Evolutionary conservation across 345 rosid species (phyloP).

Genomic region (Turritis glabra): DNA sequence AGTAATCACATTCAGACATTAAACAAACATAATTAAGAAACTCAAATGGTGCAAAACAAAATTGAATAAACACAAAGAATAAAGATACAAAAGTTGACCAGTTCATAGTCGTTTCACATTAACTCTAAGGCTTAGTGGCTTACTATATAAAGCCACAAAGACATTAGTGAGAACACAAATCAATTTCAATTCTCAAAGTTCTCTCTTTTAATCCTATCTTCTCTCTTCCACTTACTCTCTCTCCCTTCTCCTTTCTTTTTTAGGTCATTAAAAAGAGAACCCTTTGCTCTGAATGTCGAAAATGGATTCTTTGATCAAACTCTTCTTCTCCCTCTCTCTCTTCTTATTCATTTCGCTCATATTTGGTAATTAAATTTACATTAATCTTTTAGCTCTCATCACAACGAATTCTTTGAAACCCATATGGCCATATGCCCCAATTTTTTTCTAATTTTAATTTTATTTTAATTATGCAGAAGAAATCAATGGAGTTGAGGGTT

Average conservation of each 20-base stretch:
- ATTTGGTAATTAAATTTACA: constrained; percentile 12
- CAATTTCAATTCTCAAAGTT: constrained; percentile 10
- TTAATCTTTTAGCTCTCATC: not conserved
- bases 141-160: constrained; percentile 19
- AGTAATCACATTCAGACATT: not conserved
- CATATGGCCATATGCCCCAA: too few species aligned
- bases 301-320: constrained; percentile 36
- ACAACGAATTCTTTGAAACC: not conserved
- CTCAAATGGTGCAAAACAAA: constrained; percentile 3
- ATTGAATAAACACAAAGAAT: constrained; percentile 12
- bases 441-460: too few species aligned
- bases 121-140: constrained; percentile 15
- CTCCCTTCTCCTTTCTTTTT: not conserved
- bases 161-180: constrained; percentile 14
- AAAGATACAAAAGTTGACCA: constrained; percentile 31
- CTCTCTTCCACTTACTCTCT: constrained; percentile 3
- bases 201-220: not conserved
- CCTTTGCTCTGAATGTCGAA: constrained; percentile 30
- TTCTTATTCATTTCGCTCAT: not conserved
- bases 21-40: not conserved
- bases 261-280: constrained; percentile 4
- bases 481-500: constrained; percentile 26
- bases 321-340: constrained; percentile 27
- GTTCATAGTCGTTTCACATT: constrained; percentile 7
- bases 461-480: constrained; percentile 15